Base-by-base conservation (phyloP, 257 asterid genomes). In the Solanum corneliomulleri region DNA sequence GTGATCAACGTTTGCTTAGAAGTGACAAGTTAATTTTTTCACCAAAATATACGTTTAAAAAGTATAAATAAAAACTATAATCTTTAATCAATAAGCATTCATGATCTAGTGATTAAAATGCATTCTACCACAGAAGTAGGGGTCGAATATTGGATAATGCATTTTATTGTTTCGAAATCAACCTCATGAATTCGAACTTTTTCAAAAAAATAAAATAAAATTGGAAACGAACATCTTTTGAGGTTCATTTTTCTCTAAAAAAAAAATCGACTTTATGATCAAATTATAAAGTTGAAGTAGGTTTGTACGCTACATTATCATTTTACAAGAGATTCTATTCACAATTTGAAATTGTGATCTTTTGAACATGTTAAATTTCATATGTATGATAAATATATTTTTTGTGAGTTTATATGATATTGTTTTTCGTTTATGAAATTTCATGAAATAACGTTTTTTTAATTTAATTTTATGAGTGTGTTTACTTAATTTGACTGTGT, bases 131-230 rank as follows among this genome's bases (percentile, higher is more conserved):
- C 64, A 7, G 25, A 18, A 18, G 15, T 0, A 2, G 21, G 9
- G 2, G 66, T 21, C 27, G 2, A 2, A n/a, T 7, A 16, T 62
- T 62, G 27, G 70, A 62, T 62, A 25, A n/a, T 62, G 31, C 70
- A 62, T 62, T 0, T n/a, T n/a, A n/a, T 4, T 62, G 69, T 62
- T 62, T 62, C n/a, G 62, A 62, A 62, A 62, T 62, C 1, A 14
- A 23, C 70, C 4, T 23, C 15, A n/a, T 11, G 31, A 16, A 3
- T 29, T 62, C 7, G 7, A 11, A 62, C 15, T 62, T 62, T 23
- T 62, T 23, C 31, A 52, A 52, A 52, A 39, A 16, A 5, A 0
- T 0, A 0, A 0, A 5, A 5, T 0, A 0, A 0, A 0, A 2
- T 15, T 49, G 60, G 60, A 49, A 49, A 49, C 23, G 16, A 15